A percentile compares a stretch with the other conserved stretches of the same genome.
Conservation (phyloP, 257 asterid genomes). For the Petunia secreta region DNA sequence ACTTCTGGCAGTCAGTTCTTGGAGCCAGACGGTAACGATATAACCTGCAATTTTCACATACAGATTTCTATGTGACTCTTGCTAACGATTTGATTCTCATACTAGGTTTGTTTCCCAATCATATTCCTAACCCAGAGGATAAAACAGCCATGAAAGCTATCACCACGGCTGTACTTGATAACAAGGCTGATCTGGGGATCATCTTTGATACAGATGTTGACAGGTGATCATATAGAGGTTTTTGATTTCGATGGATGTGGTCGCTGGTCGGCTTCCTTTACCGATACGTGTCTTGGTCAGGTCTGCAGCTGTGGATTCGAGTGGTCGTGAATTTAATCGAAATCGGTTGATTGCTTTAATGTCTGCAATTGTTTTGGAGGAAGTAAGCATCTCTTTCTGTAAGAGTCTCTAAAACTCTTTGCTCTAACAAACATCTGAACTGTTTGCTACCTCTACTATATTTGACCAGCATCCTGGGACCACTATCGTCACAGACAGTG, state of each 20-base stretch:
- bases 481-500: conserved; percentile 95
- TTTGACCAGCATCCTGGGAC: conserved; percentile 90
- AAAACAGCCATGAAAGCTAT: conserved; percentile 95
- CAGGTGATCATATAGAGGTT: conserved; percentile 54
- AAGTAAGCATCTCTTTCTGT: conserved; percentile 53
- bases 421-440: conserved; percentile 30
- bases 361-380: conserved; percentile 96
- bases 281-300: conserved; percentile 44
- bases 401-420: conserved; percentile 19
- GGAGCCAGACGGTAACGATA: conserved; percentile 88
- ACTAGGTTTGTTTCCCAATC: conserved; percentile 94
- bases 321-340: conserved; percentile 83
- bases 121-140: conserved; percentile 99
- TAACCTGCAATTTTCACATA: conserved; percentile 28
- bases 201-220: conserved; percentile 99
- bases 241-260: conserved; percentile 22
- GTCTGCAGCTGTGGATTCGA: conserved; percentile 99
- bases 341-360: conserved; percentile 93
- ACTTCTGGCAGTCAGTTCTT: conserved; percentile 97
- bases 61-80: conserved; percentile 13
- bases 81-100: conserved; percentile 29
- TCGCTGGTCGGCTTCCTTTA: conserved; percentile 26
- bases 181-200: conserved; percentile 93
- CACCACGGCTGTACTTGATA: conserved; percentile 78
- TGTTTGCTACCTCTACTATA: conserved; percentile 31